Percentiles rank a stretch among this genome's conserved stretches.
phyloP scores from a whole-genome alignment of 306 rosid genomes.

The Sphenostylis stenocarpa region DNA sequence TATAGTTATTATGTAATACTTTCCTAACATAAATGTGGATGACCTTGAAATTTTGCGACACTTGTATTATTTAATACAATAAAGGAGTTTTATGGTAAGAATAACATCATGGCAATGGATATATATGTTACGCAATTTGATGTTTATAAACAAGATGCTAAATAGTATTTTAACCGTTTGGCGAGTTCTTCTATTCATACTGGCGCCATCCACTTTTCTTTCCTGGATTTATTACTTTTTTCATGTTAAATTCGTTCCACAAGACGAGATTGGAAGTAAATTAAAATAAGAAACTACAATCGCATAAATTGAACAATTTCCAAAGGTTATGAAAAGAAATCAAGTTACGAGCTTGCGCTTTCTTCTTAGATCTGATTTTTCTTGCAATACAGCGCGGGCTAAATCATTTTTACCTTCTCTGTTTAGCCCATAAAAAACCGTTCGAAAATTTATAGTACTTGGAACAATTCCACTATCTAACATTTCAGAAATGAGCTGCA shows the following conservation, averaged over 20 bases:
- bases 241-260: background rate
- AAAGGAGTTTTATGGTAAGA: background rate
- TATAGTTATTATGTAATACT: background rate
- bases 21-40: background rate
- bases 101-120: background rate
- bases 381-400: slow-evolving; percentile 62
- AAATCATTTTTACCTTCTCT: slow-evolving; percentile 78
- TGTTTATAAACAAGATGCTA: background rate
- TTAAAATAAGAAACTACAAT: background rate
- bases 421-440: slow-evolving; percentile 72
- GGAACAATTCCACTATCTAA: slow-evolving; percentile 68
- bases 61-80: slow-evolving; percentile 12
- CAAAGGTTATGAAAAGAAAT: background rate
- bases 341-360: slow-evolving; percentile 57
- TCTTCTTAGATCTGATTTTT: slow-evolving; percentile 54
- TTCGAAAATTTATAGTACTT: slow-evolving; percentile 69
- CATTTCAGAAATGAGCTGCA: slow-evolving; percentile 68
- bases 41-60: slow-evolving; percentile 15
- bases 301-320: background rate
- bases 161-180: background rate
- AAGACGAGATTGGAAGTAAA: background rate
- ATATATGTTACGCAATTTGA: background rate
- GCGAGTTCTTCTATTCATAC: background rate
- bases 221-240: background rate
- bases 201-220: background rate